Base-by-base conservation (phyloP, 371 early-diverging fungal species). In the Conidiobolus coronatus region DNA sequence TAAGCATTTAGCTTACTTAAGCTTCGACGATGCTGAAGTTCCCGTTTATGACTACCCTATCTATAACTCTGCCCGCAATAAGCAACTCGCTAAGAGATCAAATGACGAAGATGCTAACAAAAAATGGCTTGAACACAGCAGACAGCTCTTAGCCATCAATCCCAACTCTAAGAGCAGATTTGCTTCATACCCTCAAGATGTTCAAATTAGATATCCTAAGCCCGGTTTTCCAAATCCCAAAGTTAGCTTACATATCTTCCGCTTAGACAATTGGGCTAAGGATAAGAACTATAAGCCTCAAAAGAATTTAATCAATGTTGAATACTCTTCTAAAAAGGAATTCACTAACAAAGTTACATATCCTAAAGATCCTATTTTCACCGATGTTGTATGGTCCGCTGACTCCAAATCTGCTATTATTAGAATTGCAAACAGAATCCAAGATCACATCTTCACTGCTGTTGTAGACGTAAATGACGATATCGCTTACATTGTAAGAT, bases 211-310 rank as follows among this genome's bases (percentile, higher is more conserved):
- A 20, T 41, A 29, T 34, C 34, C 43, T 57, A 67, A 45, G 19
- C 69, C 87, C 12, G 95, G 93, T 2, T 64, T 72, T 1, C 76
- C 77, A 4, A 92, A 91, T 52, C 95, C 95, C 9, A 58, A 63
- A 1, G 91, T 72, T 2, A 69, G 79, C 2, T 63, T 92, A 21
- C 74, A 79, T 53, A 49, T 91, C 42, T 63, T 75, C 60, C 62
- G 55, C 48, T 41, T 59, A 20, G 48, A 63, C 48, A 48, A 23
- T n/a, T 15, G 13, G 13, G 44, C 14, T 13, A 35, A 38, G 3
- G 9, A 29, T 29, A 29, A 29, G 29, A 29, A 9, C 29, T 29
- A 29, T 9, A 29, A 29, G 9, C 29, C 29, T 9, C 3, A 29
- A 29, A 3, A 5, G 5, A 29, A 29, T 29, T 29, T 29, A 9